phyloP scores from a whole-genome alignment of 2,329 filamentous ascomycete species.

The Phialophora expanda region DNA sequence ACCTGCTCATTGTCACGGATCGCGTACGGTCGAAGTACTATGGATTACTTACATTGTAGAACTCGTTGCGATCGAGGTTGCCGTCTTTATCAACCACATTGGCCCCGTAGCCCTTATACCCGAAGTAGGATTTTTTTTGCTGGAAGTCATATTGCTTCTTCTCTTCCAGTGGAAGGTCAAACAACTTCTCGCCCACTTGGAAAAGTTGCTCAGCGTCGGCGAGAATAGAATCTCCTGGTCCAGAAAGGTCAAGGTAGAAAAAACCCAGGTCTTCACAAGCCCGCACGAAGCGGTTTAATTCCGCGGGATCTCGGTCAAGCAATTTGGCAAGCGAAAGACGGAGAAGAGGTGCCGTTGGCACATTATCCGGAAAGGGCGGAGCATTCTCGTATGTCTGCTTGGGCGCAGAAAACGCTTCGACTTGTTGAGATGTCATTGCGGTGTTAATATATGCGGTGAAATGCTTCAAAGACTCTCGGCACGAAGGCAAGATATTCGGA shows the following conservation, averaged over 20 bases:
- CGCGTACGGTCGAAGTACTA: neutral
- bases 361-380: slow-evolving; percentile 51
- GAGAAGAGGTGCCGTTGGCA: slow-evolving; percentile 53
- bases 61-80: slow-evolving; percentile 59
- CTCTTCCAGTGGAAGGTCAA: slow-evolving; percentile 56
- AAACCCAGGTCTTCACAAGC: slow-evolving; percentile 60
- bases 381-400: slow-evolving; percentile 27
- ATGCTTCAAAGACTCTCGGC: neutral
- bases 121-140: slow-evolving; percentile 57
- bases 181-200: slow-evolving; percentile 53
- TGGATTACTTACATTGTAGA: slow-evolving; percentile 56
- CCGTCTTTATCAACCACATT: slow-evolving; percentile 56
- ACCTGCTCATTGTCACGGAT: slow-evolving; percentile 43
- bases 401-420: slow-evolving; percentile 31
- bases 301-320: slow-evolving; percentile 44
- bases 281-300: slow-evolving; percentile 46
- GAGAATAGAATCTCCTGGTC: slow-evolving; percentile 50
- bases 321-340: slow-evolving; percentile 50
- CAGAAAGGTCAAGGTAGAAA: slow-evolving; percentile 61
- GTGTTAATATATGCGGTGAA: neutral
- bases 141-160: slow-evolving; percentile 62
- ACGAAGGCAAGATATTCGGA: slow-evolving; percentile 8
- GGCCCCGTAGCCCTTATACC: slow-evolving; percentile 58
- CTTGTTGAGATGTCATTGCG: slow-evolving; percentile 26
- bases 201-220: slow-evolving; percentile 55